Evolutionary conservation across 1,284 basidiomycete species (phyloP), one percentile per base, ranked within the genome.

Genomic region (Leccinum subfulvum): DNA sequence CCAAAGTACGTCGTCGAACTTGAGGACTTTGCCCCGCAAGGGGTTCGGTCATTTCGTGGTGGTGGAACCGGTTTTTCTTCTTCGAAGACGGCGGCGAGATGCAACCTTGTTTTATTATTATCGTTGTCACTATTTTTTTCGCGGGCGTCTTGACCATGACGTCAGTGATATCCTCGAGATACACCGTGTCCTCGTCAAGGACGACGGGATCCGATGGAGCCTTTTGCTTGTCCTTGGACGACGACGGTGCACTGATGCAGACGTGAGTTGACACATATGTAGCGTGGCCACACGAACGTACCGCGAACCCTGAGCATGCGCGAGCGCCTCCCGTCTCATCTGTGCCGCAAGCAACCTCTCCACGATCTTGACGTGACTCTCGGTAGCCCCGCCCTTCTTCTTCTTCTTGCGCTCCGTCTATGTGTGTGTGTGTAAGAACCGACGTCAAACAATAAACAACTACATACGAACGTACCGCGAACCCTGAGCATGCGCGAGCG

Each of bases 271-370:
- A 35, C 33, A 35, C 33, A 35, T 35, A 35, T 35, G 33, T 35
- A 35, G 33, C 33, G 33, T 35, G 33, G 33, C 33, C 33, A 35
- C 35, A 35, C 35, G 13, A 35, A 35, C 35, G 35, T 35, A 35
- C 35, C 35, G 35, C 65, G 71, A 64, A 70, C 71, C 74, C 67
- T 86, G 81, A 33, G 88, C 85, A 59, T 94, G 89, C 62, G 86
- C 87, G 63, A 99, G 78, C 30, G 97, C 97, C 67, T 95, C 94
- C 30, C 92, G 84, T 67, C 97, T 84, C 85, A 99, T 82, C 70
- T 98, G 95, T 9, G 97, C 97, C 5, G 95, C 94, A 23, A 99
- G 85, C 51, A 99, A 83, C 75, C 90, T 91, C 77, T 98, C 94
- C 0, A 97, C 95, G 49, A 95, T 81, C 75, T 90, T 91, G 21